These are phyloP conservation scores for Aspergillus ustus DNA, from an alignment of 2,329 filamentous ascomycete species.

Conservation along the genomic window DNA sequence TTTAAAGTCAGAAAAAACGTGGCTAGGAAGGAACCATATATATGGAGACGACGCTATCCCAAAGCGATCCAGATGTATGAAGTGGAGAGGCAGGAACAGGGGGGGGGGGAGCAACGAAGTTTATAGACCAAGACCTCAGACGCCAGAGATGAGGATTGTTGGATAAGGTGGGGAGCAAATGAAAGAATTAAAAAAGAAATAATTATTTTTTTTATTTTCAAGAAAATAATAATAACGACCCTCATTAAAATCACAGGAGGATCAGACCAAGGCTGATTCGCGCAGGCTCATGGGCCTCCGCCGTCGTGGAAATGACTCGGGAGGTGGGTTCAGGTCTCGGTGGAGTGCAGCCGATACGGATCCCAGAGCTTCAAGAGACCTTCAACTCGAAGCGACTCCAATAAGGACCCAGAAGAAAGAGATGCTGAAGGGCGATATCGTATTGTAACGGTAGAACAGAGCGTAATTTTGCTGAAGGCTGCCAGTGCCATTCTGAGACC, in stretches of 20 bases:
- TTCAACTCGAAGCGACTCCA: neutral
- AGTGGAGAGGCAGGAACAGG: conserved; percentile 14
- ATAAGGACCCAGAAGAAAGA: neutral
- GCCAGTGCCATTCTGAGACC: conserved; percentile 24
- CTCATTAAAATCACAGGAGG: conserved; percentile 13
- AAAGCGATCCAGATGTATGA: conserved; percentile 15
- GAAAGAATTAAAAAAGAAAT: conserved; percentile 7
- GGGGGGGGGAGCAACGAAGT: conserved; percentile 22
- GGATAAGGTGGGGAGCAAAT: conserved; percentile 26
- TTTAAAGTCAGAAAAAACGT: conserved; percentile 12
- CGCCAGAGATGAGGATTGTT: conserved; percentile 19
- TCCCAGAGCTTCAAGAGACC: conserved; percentile 2
- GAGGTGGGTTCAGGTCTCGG: conserved; percentile 8
- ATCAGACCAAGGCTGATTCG: conserved; percentile 27
- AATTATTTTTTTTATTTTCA: conserved; percentile 5
- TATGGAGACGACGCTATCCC: conserved; percentile 12
- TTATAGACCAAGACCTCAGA: conserved; percentile 25
- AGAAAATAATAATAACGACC: conserved; percentile 12
- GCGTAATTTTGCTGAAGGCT: conserved; percentile 23
- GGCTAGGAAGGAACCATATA: conserved; percentile 22
- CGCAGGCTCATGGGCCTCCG: conserved; percentile 18
- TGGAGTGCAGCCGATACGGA: conserved; percentile 18
- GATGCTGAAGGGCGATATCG: neutral
- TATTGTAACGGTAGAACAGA: neutral
- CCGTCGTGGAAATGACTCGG: conserved; percentile 20